A percentile compares a stretch with the other conserved stretches of the same genome.
These are phyloP conservation scores for Omphalotus guepiniiformis DNA, from an alignment of 768 basidiomycete species.

Conservation along the genomic window DNA sequence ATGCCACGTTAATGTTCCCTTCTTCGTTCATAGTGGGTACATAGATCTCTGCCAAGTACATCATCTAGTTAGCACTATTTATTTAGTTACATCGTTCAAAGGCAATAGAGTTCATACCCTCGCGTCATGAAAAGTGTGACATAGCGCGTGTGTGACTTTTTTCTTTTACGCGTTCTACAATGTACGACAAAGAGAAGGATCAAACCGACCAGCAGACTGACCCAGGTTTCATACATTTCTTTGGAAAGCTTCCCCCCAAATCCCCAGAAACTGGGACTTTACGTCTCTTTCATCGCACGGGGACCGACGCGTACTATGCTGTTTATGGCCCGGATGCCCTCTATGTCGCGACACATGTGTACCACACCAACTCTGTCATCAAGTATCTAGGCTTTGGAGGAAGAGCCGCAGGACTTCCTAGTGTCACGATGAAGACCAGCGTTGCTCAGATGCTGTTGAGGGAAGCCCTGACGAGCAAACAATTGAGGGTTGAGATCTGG, in stretches of 20 bases:
- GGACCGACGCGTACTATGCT: constrained; percentile 69
- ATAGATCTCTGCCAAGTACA: too few species aligned
- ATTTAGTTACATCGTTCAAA: too few species aligned
- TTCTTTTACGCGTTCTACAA: constrained; percentile 12
- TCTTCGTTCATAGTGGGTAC: too few species aligned
- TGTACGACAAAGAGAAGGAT: constrained; percentile 54
- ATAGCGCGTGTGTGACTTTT: neutral
- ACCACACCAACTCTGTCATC: constrained; percentile 86
- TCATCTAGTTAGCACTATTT: too few species aligned
- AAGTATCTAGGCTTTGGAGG: constrained; percentile 80
- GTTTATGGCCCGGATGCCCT: constrained; percentile 85
- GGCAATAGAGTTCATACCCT: too few species aligned
- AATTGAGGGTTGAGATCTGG: constrained; percentile 93
- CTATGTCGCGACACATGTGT: constrained; percentile 81
- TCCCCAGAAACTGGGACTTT: constrained; percentile 78
- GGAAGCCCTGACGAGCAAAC: constrained; percentile 85
- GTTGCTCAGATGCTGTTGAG: constrained; percentile 81
- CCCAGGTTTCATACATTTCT: constrained; percentile 76
- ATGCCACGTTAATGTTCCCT: too few species aligned
- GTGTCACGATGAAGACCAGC: constrained; percentile 69
- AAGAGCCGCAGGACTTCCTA: constrained; percentile 58
- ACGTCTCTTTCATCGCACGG: constrained; percentile 76
- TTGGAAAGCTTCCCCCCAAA: constrained; percentile 54
- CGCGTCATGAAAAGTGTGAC: too few species aligned
- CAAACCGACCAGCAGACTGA: constrained; percentile 59